phyloP scores from a whole-genome alignment of 257 asterid species.

The Capsicum rhomboideum region DNA sequence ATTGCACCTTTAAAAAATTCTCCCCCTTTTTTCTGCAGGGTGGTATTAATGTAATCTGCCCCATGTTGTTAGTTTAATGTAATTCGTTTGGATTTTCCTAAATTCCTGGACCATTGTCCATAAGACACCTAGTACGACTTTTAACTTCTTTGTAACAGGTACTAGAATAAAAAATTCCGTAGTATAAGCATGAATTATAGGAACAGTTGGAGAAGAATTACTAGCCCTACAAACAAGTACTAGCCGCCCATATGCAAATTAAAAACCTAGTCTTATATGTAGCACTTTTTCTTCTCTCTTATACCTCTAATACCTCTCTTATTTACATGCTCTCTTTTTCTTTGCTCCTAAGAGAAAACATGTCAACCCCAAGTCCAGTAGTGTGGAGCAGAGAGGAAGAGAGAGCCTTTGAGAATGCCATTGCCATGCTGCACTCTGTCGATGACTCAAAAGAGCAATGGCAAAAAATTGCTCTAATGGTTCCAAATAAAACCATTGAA shows the following conservation, averaged over 20 bases:
- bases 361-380: background rate
- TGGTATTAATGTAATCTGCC: no score
- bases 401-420: constrained; percentile 2
- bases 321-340: no score
- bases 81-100: background rate
- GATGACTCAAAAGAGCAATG: background rate
- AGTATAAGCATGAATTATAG: background rate
- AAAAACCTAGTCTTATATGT: background rate
- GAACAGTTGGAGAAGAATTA: background rate
- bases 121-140: background rate
- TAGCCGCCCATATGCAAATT: background rate
- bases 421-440: background rate
- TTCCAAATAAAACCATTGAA: constrained; percentile 6
- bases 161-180: background rate
- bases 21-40: no score
- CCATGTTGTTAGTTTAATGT: background rate
- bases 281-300: background rate
- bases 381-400: background rate
- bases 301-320: background rate
- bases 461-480: background rate
- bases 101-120: no score
- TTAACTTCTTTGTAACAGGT: background rate
- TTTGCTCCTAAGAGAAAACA: background rate
- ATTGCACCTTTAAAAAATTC: background rate
- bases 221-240: background rate